A percentile compares a stretch with the other conserved stretches of the same genome.
Conservation (phyloP, 2,329 filamentous ascomycete species). For the Xylaria sp. region DNA sequence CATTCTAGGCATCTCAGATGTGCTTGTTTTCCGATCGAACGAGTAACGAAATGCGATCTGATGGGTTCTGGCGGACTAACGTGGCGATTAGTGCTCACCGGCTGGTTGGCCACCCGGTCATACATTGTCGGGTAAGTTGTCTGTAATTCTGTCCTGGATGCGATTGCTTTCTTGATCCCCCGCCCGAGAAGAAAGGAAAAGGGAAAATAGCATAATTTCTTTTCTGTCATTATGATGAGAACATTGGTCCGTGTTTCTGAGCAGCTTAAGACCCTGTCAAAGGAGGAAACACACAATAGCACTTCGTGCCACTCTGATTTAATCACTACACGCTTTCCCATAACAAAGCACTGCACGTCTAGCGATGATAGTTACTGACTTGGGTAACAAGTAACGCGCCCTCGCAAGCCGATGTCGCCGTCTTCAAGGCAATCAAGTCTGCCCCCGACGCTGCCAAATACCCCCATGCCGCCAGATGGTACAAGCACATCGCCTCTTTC, state of each 20-base stretch:
- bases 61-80: slow-evolving; percentile 31
- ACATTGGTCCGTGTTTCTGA: slow-evolving; percentile 87
- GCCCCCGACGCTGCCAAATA: slow-evolving; percentile 85
- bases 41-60: slow-evolving; percentile 18
- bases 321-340: slow-evolving; percentile 15
- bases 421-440: slow-evolving; percentile 87
- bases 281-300: slow-evolving; percentile 53
- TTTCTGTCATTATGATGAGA: slow-evolving; percentile 70
- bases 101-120: slow-evolving; percentile 72
- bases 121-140: slow-evolving; percentile 77
- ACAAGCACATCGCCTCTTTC: slow-evolving; percentile 97
- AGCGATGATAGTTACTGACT: slow-evolving; percentile 37
- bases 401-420: slow-evolving; percentile 95
- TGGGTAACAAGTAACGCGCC: slow-evolving; percentile 63
- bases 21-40: slow-evolving; percentile 19
- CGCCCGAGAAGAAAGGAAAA: not conserved
- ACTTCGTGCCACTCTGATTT: slow-evolving; percentile 53
- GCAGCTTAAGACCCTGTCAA: slow-evolving; percentile 80
- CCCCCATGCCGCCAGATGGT: slow-evolving; percentile 96
- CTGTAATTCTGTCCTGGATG: slow-evolving; percentile 11
- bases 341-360: not conserved
- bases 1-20: not conserved
- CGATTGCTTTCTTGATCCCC: not conserved
- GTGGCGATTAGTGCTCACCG: slow-evolving; percentile 60
- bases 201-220: slow-evolving; percentile 11